Conservation (phyloP, 78 protist species). For the Dictyostelium citrinum region DNA sequence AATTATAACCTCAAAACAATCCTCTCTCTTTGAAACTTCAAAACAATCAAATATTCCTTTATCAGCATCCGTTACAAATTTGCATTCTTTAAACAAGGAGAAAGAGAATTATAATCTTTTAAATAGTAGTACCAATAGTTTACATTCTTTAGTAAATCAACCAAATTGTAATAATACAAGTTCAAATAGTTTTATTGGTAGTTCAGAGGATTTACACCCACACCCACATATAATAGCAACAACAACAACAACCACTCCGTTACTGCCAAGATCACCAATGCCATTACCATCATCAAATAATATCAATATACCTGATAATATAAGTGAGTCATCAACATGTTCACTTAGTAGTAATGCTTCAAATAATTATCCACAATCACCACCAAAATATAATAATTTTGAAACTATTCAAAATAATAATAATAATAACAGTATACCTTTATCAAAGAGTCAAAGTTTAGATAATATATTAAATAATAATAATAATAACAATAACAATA, state of each 20-base stretch:
- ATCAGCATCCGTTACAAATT: background rate
- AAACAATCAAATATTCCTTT: background rate
- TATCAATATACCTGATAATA: background rate
- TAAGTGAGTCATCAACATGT: constrained; percentile 9
- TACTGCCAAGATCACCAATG: background rate
- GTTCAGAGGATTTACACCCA: background rate
- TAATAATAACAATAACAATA: background rate
- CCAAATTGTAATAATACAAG: background rate
- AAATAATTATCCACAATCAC: background rate
- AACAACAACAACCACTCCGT: background rate
- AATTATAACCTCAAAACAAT: background rate
- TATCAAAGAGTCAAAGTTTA: constrained; percentile 3
- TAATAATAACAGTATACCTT: background rate
- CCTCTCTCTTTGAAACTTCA: background rate
- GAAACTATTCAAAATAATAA: background rate
- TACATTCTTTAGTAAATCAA: background rate
- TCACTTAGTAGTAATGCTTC: background rate
- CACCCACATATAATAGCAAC: background rate
- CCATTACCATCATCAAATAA: background rate
- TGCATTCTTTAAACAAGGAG: background rate
- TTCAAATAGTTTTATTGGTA: background rate
- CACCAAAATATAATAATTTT: background rate
- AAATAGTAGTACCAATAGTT: background rate
- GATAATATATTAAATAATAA: background rate
- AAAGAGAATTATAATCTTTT: background rate